Evolutionary conservation across 805 yeast species (phyloP).

Genomic region (Yarrowia porcina): DNA sequence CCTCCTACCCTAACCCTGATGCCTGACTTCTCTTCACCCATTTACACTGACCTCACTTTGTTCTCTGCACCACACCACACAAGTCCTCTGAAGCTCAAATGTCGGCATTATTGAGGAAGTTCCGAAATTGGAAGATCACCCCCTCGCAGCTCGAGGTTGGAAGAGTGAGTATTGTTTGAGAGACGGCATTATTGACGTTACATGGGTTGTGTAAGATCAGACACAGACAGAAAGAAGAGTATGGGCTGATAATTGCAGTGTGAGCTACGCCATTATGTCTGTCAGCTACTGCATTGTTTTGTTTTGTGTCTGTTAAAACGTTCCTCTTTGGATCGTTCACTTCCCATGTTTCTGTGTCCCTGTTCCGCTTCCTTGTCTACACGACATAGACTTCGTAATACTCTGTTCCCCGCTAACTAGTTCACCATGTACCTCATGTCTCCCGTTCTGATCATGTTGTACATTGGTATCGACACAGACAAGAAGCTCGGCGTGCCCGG

Average conservation of each 20-base stretch:
- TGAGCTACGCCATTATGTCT: too few relatives aligned
- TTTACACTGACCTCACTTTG: not conserved
- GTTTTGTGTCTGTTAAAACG: too few relatives aligned
- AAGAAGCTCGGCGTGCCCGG: constrained; percentile 86
- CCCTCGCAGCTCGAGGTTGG: constrained; percentile 25
- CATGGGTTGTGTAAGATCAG: not conserved
- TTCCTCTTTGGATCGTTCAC: too few relatives aligned
- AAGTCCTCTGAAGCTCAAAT: not conserved
- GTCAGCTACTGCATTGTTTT: too few relatives aligned
- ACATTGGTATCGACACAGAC: constrained; percentile 87
- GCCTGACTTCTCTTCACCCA: not conserved
- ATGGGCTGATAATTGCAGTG: too few relatives aligned
- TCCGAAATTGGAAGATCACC: constrained; percentile 24
- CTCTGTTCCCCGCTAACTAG: too few relatives aligned
- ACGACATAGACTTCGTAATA: too few relatives aligned
- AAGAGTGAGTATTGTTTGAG: constrained; percentile 23
- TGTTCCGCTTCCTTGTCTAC: too few relatives aligned
- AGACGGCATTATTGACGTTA: too few relatives aligned
- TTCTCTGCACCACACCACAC: constrained; percentile 15
- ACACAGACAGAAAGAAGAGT: not conserved
- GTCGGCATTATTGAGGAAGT: constrained; percentile 3
- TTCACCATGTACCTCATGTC: constrained; percentile 73
- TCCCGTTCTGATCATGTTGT: constrained; percentile 90
- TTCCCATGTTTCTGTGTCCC: too few relatives aligned
- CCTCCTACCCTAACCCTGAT: constrained; percentile 15